Conservation (phyloP, 2,329 filamentous ascomycete genomes). For the Claviceps fusiformis region DNA sequence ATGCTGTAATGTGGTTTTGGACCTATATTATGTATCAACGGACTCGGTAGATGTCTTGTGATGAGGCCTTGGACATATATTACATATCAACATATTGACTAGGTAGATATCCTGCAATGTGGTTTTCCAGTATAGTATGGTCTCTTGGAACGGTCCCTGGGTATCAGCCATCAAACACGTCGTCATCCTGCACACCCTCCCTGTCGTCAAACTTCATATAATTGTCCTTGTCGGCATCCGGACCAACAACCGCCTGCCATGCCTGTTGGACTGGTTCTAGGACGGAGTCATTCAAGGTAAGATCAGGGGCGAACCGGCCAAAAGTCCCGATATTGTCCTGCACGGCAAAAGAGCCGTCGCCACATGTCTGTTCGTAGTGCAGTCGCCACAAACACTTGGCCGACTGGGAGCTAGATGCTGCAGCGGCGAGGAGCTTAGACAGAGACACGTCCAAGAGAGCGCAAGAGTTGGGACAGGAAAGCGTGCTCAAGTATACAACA, state of each 20-base stretch:
- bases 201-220: constrained; percentile 75
- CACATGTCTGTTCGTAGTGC: constrained; percentile 38
- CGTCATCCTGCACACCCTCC: constrained; percentile 45
- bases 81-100: too few species aligned
- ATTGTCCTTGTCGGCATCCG: constrained; percentile 27
- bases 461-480: constrained; percentile 21
- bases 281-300: constrained; percentile 60
- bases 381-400: constrained; percentile 34
- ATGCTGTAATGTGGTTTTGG: too few species aligned
- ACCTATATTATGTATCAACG: too few species aligned
- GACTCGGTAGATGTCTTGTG: too few species aligned
- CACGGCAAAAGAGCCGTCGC: constrained; percentile 13
- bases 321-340: constrained; percentile 40
- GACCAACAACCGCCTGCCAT: constrained; percentile 53
- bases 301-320: constrained; percentile 43
- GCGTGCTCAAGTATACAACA: constrained; percentile 24
- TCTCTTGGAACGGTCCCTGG: too few species aligned
- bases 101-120: too few species aligned
- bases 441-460: constrained; percentile 27
- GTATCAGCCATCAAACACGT: constrained; percentile 13
- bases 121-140: too few species aligned
- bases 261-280: constrained; percentile 53
- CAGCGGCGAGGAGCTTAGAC: constrained; percentile 22
- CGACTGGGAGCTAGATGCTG: constrained; percentile 15
- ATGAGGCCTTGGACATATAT: too few species aligned